Evolutionary conservation across 495 filamentous ascomycete genomes (phyloP), one percentile per base, ranked within the genome.

Genomic region (Podospora pseudopauciseta): DNA sequence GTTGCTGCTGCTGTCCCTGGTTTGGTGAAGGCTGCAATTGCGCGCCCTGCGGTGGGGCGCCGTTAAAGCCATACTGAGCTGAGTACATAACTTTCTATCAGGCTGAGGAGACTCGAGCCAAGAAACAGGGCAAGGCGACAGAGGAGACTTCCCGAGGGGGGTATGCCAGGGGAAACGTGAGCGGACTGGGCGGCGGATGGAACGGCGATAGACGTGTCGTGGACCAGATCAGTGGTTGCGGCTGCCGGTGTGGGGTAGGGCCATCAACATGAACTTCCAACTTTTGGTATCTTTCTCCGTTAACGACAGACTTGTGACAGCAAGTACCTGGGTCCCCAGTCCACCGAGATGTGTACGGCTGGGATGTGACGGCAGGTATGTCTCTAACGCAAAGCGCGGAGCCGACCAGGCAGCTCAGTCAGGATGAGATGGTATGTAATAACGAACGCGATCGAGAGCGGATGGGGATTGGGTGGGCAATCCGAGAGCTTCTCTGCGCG

Each of bases 61-160:
- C 79, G 78, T 83, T 83, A 75, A 82, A 84, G 66, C 82, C 82
- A 79, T 82, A 83, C 70, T 77, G 78, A 72, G 77, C 72, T 68
- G 78, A 77, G 74, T 84, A 84, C 82, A 84, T 84, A 80, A 76
- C 79, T 80, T 39, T 67, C 11, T 57, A 64, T 67, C 63, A 67
- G 32, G 66, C 65, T 67, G 64, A 32, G 70, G 67, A 70, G 66
- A 73, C 70, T 68, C 68, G 53, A 68, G 71, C 71, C 71, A 71
- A 68, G 70, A 70, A 73, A 64, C 68, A 64, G 67, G 68, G 69
- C 65, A 67, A 34, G 65, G 68, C 53, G 67, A 63, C 65, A 61
- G 23, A 23, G 70, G 65, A 70, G 67, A 28, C 26, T 11, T 30
- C 23, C 9, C 11, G 34, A 32, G 60, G 69, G 55, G 55, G 55